These are phyloP conservation scores for Jamesozyma rosinii DNA, from an alignment of 805 yeast genomes.

Conservation along the genomic window DNA sequence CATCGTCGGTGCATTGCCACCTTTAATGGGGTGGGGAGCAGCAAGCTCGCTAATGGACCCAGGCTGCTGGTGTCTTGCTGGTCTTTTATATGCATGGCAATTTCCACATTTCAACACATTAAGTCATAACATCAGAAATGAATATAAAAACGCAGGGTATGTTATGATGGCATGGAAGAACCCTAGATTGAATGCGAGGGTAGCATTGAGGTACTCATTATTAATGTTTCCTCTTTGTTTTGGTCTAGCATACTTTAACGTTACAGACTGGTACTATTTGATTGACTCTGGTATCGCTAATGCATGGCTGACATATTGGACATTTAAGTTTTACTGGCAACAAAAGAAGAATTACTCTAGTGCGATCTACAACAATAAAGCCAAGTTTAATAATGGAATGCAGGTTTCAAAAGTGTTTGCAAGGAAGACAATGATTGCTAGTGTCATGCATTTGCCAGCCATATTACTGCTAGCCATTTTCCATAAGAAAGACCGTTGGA, in stretches of 20 bases:
- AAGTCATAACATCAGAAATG: slow-evolving; percentile 78
- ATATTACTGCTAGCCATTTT: slow-evolving; percentile 84
- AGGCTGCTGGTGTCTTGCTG: slow-evolving; percentile 92
- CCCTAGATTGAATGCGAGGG: slow-evolving; percentile 87
- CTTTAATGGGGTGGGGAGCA: slow-evolving; percentile 98
- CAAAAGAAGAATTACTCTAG: slow-evolving; percentile 51
- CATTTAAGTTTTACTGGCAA: slow-evolving; percentile 78
- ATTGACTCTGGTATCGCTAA: slow-evolving; percentile 77
- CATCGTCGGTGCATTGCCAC: slow-evolving; percentile 96
- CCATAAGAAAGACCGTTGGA: slow-evolving; percentile 95
- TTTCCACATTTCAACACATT: slow-evolving; percentile 95
- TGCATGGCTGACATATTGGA: slow-evolving; percentile 75
- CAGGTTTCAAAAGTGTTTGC: slow-evolving; percentile 61
- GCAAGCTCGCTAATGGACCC: slow-evolving; percentile 74
- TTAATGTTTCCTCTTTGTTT: slow-evolving; percentile 89
- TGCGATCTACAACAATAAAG: slow-evolving; percentile 27
- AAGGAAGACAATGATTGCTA: slow-evolving; percentile 82
- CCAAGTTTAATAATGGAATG: slow-evolving; percentile 43
- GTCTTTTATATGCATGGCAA: slow-evolving; percentile 91
- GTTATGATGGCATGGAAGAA: slow-evolving; percentile 95
- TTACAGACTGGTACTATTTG: slow-evolving; percentile 74
- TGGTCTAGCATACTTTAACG: slow-evolving; percentile 66
- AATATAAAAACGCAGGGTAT: slow-evolving; percentile 87
- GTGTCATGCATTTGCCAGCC: slow-evolving; percentile 89
- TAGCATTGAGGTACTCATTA: slow-evolving; percentile 81